These are phyloP conservation scores for Fimicolochytrium jonesii DNA, from an alignment of 192 early-diverging fungal species.

Conservation along the genomic window DNA sequence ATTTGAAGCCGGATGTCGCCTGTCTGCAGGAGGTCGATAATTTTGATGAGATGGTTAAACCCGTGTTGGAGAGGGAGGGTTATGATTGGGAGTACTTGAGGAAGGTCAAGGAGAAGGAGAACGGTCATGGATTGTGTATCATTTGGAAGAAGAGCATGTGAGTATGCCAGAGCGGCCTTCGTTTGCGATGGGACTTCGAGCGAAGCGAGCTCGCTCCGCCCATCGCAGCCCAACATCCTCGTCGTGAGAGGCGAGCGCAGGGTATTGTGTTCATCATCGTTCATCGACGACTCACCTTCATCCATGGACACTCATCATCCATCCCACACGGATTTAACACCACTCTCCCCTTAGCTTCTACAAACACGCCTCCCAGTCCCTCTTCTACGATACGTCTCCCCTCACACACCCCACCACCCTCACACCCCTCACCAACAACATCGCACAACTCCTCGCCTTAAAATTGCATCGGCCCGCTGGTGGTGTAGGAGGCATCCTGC, in stretches of 20 bases:
- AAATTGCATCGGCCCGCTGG: neutral
- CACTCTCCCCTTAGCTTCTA: too few species aligned
- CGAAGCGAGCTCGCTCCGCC: too few species aligned
- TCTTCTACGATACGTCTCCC: constrained; percentile 14
- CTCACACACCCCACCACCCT: constrained; percentile 18
- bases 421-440: constrained; percentile 18
- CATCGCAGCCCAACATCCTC: too few species aligned
- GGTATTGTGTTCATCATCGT: too few species aligned
- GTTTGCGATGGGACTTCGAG: too few species aligned
- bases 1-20: constrained; percentile 14
- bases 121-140: constrained; percentile 25
- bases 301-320: too few species aligned
- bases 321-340: too few species aligned
- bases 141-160: constrained; percentile 20
- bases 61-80: constrained; percentile 4
- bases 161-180: too few species aligned
- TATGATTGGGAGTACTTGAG: constrained; percentile 20
- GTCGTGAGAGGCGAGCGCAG: too few species aligned
- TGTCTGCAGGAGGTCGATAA: constrained; percentile 33
- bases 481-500: constrained; percentile 18
- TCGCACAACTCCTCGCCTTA: constrained; percentile 23
- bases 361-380: constrained; percentile 2
- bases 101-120: constrained; percentile 14
- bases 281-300: too few species aligned
- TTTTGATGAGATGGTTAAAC: constrained; percentile 4